Percentiles rank a stretch among this genome's conserved stretches.
phyloP scores from a whole-genome alignment of 2,329 filamentous ascomycete genomes.

The Gremmenia infestans region DNA sequence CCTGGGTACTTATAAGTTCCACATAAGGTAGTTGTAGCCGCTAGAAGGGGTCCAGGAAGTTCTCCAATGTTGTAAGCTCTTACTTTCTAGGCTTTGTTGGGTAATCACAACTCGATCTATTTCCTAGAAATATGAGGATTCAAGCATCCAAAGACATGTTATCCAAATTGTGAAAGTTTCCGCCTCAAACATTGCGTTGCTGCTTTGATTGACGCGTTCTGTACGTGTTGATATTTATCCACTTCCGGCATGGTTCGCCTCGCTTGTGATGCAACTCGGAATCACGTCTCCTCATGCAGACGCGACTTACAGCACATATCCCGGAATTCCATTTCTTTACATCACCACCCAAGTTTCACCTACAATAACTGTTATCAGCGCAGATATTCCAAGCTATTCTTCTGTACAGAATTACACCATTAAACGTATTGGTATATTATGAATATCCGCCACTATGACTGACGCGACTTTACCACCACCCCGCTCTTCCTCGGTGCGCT shows the following conservation, averaged over 20 bases:
- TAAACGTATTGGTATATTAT: slow-evolving; percentile 19
- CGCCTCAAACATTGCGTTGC: background rate
- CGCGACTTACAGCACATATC: slow-evolving; percentile 6
- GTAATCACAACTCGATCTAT: no score
- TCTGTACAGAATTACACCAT: slow-evolving; percentile 9
- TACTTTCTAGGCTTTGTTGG: no score
- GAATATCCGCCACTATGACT: slow-evolving; percentile 27
- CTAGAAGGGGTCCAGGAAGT: no score
- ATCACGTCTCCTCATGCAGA: slow-evolving; percentile 2
- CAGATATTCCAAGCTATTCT: slow-evolving; percentile 2
- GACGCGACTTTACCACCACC: slow-evolving; percentile 30
- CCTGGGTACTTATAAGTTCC: no score
- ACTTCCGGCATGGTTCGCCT: background rate
- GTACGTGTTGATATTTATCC: slow-evolving; percentile 4
- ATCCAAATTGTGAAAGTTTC: background rate
- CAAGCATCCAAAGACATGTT: background rate
- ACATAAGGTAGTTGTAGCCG: no score
- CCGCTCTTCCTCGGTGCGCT: slow-evolving; percentile 21
- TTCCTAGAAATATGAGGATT: no score
- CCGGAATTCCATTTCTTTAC: slow-evolving; percentile 1
- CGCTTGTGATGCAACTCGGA: background rate
- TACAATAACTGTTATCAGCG: background rate
- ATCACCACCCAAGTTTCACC: slow-evolving; percentile 12
- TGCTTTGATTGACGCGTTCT: slow-evolving; percentile 2
- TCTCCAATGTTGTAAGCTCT: no score